Conservation (phyloP, 2,329 filamentous ascomycete genomes). For the Aspergillus ruber region DNA sequence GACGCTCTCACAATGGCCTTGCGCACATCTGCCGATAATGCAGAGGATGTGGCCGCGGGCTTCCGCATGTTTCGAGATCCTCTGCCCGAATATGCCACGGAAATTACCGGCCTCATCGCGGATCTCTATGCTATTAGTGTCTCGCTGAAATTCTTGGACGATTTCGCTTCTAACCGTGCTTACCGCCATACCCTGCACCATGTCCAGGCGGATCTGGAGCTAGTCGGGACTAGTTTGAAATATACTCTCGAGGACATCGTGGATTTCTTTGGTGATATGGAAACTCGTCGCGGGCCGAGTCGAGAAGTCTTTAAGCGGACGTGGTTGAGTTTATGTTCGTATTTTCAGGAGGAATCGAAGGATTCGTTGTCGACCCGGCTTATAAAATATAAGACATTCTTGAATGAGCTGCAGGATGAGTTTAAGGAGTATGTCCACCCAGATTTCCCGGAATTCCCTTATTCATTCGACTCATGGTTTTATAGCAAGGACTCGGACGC, state of each 20-base stretch:
- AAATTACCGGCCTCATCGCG: slow-evolving; percentile 49
- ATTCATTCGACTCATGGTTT: slow-evolving; percentile 6
- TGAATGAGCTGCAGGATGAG: slow-evolving; percentile 40
- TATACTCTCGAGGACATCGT: slow-evolving; percentile 48
- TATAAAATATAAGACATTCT: slow-evolving; percentile 45
- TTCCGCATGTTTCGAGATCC: slow-evolving; percentile 46
- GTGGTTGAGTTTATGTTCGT: slow-evolving; percentile 46
- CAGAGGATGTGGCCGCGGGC: slow-evolving; percentile 48
- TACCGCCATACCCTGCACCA: slow-evolving; percentile 33
- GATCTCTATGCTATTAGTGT: slow-evolving; percentile 51
- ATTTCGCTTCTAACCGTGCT: slow-evolving; percentile 34
- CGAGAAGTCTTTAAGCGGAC: slow-evolving; percentile 40
- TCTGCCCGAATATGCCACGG: slow-evolving; percentile 46
- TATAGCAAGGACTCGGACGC: slow-evolving; percentile 22
- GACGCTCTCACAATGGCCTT: slow-evolving; percentile 31
- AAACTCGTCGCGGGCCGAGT: slow-evolving; percentile 17
- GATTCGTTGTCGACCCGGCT: slow-evolving; percentile 44
- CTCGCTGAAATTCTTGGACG: slow-evolving; percentile 44
- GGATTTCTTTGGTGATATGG: slow-evolving; percentile 39
- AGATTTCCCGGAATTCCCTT: background rate
- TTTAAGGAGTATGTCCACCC: slow-evolving; percentile 40
- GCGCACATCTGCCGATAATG: slow-evolving; percentile 40
- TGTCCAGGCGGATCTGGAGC: slow-evolving; percentile 43
- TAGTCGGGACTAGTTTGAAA: slow-evolving; percentile 44
- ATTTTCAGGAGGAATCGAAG: slow-evolving; percentile 43